Evolutionary conservation across 345 rosid genomes (phyloP), one percentile per base, ranked within the genome.

Genomic region (Acer negundo): DNA sequence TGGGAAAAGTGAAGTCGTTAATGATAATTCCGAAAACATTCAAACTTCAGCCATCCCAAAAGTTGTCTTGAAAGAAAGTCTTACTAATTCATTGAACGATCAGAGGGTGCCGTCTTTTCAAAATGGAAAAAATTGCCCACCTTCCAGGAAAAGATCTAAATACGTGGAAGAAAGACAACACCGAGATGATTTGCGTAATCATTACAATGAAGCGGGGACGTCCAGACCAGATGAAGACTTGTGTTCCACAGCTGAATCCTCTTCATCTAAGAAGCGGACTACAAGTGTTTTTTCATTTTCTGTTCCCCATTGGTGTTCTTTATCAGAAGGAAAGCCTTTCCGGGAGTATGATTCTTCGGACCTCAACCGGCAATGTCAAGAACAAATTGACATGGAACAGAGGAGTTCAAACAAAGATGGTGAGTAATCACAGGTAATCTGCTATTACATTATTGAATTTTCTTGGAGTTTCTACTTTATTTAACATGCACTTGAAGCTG

Each of bases 171-270:
- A 78, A 42, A 77, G 20, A 42, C 44, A 10, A 63, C 55, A 15
- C 24, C 65, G 22, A 4, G 79, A 77, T 72, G 73, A 75, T 61
- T 35, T 62, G 72, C 62, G 67, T 55, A 64, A 73, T 51, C 31
- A 6, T 65, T 31, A 84, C 10, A 73, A 74, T 7, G 80, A 83
- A 61, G 80, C 42, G 17, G 86, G 84, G 40, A 58, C 82, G 31
- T 82, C 84, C 19, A 79, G 80, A 81, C 59, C 59, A 79, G 88
- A 79, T 46, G 91, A 83, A 69, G 97, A 87, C 59, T 68, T 83
- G 76, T 87, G 89, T 82, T 93, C 97, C 3, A 89, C 97, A 2
- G 97, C 95, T 16, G 94, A 95, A 75, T 91, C 98, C 70, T 89
- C 92, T 3, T 82, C 91, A 10, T 66, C 82, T 44, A 85, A 85